Evolutionary conservation across 176 grass and related monocot species (phyloP).

Genomic region (Calamus simplicifolius): DNA sequence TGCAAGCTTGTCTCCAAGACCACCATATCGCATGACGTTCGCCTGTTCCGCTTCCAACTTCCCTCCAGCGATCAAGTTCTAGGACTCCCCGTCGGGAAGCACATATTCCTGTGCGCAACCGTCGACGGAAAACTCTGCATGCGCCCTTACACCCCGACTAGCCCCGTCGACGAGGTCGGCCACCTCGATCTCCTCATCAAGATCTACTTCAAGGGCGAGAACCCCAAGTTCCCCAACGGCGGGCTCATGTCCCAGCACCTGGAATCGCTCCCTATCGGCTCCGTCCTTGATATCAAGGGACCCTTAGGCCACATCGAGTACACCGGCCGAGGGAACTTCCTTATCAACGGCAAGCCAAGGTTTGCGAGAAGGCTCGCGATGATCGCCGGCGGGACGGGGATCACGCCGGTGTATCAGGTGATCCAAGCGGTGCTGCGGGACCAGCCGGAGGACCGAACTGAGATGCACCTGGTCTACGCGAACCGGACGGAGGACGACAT

Average conservation of each 20-base stretch:
- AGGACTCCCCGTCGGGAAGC: constrained; percentile 67
- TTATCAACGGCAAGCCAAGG: constrained; percentile 32
- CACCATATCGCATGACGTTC: constrained; percentile 39
- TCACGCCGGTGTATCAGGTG: constrained; percentile 87
- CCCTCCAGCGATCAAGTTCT: constrained; percentile 37
- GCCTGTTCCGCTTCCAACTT: constrained; percentile 53
- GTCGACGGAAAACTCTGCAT: constrained; percentile 55
- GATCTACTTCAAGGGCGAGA: constrained; percentile 66
- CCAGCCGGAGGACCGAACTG: constrained; percentile 51
- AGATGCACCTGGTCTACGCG: constrained; percentile 77
- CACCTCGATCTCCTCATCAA: constrained; percentile 83
- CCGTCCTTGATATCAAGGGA: constrained; percentile 42
- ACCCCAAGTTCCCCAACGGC: constrained; percentile 46
- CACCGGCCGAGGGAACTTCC: constrained; percentile 39
- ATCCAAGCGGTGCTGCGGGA: constrained; percentile 72
- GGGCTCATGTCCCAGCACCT: constrained; percentile 79
- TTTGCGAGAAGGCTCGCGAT: constrained; percentile 48
- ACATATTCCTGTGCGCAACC: constrained; percentile 49
- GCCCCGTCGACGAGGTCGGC: constrained; percentile 27
- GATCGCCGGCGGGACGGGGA: constrained; percentile 75
- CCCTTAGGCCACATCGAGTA: constrained; percentile 71
- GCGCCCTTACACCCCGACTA: constrained; percentile 84
- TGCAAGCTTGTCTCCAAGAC: constrained; percentile 47
- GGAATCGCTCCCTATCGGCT: constrained; percentile 43
- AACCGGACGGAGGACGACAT: constrained; percentile 79